Base-by-base conservation (phyloP, 805 yeast genomes). In the Metschnikowia corniflorae region DNA sequence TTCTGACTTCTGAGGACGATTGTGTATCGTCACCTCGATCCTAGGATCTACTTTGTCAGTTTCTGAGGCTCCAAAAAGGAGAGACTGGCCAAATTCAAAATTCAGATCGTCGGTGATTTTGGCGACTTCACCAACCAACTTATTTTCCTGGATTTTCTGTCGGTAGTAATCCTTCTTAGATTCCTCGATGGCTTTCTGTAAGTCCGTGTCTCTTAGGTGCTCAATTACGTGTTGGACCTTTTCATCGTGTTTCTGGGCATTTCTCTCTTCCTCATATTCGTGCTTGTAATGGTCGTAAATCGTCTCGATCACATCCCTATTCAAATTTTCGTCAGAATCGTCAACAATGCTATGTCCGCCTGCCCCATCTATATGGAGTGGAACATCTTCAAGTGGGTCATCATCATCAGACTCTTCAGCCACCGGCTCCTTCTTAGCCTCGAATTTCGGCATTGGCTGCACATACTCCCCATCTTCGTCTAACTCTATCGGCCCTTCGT, bases 401-500 rank as follows among this genome's bases (percentile, higher is more conserved):
- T 47, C 50, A 26, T 49, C 55, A 19, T 51, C 57, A 5, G 47
- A 39, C 14, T 39, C 48, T 10, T 35, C 41, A 5, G 16, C 6
- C n/a, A 8, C 28, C 26, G 14, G 12, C 31, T 22, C 34, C n/a
- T 30, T 26, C 29, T 24, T 26, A 34, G 13, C 19, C 1, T 12
- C 13, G 5, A n/a, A 7, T 1, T 23, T 21, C 2, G n/a, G 9
- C 8, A 6, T 22, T 6, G 20, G 16, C 4, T 9, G 25, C 19
- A 16, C 33, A 20, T 45, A 53, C 7, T 53, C 50, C 10, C 49
- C 68, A 6, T 56, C 58, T n/a, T 66, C 73, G 42, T 74, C 82
- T 12, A 80, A 34, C 3, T 63, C 58, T 31, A 80, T 74, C 0
- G 87, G 80, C 29, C 71, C 70, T 0, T 58, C 53, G 4, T 61